Evolutionary conservation across 2,329 filamentous ascomycete genomes (phyloP).

Genomic region (Fusarium subtropicale): DNA sequence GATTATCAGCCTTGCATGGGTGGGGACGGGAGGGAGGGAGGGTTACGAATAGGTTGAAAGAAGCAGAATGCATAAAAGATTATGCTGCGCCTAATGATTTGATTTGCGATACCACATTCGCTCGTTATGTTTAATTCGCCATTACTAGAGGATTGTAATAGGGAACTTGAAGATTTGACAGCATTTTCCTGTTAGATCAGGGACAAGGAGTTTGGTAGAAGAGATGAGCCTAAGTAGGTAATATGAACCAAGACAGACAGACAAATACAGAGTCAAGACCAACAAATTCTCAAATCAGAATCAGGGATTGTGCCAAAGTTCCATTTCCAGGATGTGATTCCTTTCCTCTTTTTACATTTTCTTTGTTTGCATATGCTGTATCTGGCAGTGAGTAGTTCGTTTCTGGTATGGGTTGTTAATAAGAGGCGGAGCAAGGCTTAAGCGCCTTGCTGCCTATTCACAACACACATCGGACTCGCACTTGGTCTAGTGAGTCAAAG

Average conservation of each 20-base stretch:
- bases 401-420: background rate
- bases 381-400: background rate
- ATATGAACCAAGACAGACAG: slow-evolving; percentile 13
- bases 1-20: no score
- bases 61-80: slow-evolving; percentile 27
- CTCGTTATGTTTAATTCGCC: slow-evolving; percentile 35
- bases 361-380: background rate
- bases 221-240: slow-evolving; percentile 7
- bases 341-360: background rate
- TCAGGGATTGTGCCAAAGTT: slow-evolving; percentile 26
- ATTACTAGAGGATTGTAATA: slow-evolving; percentile 35
- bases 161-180: slow-evolving; percentile 19
- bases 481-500: slow-evolving; percentile 11
- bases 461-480: slow-evolving; percentile 15
- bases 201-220: slow-evolving; percentile 43
- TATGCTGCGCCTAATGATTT: slow-evolving; percentile 41
- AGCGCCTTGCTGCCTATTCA: slow-evolving; percentile 41
- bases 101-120: slow-evolving; percentile 43
- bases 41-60: background rate
- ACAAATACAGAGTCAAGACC: background rate
- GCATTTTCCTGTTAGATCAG: slow-evolving; percentile 37
- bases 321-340: slow-evolving; percentile 15
- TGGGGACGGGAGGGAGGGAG: background rate
- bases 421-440: slow-evolving; percentile 32
- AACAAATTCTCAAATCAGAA: background rate